Evolutionary conservation across 169 alveolate species (phyloP).

Genomic region (Cryptosporidium ubiquitum): DNA sequence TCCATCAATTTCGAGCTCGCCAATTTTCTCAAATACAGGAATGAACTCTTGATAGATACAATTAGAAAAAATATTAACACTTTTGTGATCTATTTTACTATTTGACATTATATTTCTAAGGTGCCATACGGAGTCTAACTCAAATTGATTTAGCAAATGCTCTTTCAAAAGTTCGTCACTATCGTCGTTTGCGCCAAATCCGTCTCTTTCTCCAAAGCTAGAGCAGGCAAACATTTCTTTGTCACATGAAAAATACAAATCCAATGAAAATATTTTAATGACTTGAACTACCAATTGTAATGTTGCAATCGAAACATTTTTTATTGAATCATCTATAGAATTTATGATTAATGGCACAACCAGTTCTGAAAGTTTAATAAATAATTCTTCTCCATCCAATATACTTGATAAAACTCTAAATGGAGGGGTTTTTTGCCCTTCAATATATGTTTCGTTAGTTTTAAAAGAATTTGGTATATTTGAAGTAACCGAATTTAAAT

Average conservation of each 20-base stretch:
- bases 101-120: slow-evolving; percentile 44
- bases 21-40: slow-evolving; percentile 7
- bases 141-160: slow-evolving; percentile 44
- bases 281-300: slow-evolving; percentile 20
- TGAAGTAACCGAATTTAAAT: not conserved
- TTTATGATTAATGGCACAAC: slow-evolving; percentile 33
- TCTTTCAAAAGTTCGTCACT: slow-evolving; percentile 27
- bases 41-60: slow-evolving; percentile 39
- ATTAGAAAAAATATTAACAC: slow-evolving; percentile 2
- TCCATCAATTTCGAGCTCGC: slow-evolving; percentile 1
- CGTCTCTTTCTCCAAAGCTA: slow-evolving; percentile 14
- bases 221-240: slow-evolving; percentile 10
- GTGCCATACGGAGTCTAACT: slow-evolving; percentile 62
- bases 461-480: not conserved
- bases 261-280: slow-evolving; percentile 38
- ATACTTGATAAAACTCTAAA: not conserved
- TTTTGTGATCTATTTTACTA: not conserved
- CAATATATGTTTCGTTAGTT: not conserved
- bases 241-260: not conserved
- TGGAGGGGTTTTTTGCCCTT: not conserved
- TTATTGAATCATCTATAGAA: slow-evolving; percentile 24
- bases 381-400: slow-evolving; percentile 33
- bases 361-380: slow-evolving; percentile 14
- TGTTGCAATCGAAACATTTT: slow-evolving; percentile 41
- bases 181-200: not conserved